phyloP scores from a whole-genome alignment of 495 filamentous ascomycete species.

The Glonium stellatum region DNA sequence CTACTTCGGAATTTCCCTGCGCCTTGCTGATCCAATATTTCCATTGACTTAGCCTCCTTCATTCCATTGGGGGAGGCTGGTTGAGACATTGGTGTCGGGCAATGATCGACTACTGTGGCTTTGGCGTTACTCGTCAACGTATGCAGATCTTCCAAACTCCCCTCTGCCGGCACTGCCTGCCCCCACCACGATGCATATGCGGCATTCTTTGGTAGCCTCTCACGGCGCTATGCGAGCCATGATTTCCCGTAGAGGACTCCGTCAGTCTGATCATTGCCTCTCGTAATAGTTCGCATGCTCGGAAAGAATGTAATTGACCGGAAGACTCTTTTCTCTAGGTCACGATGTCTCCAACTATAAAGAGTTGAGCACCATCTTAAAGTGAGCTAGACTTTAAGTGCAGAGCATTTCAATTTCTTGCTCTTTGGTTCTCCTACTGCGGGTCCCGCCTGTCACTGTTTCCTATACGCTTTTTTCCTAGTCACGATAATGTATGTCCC shows the following conservation, averaged over 20 bases:
- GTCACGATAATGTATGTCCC: not conserved
- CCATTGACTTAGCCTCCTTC: too few relatives aligned
- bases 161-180: not conserved
- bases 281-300: too few relatives aligned
- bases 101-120: too few relatives aligned
- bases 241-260: not conserved
- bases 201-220: not conserved
- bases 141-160: not conserved
- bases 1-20: too few relatives aligned
- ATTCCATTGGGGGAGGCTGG: too few relatives aligned
- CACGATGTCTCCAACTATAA: not conserved
- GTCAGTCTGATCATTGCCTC: not conserved
- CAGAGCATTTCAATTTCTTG: too few relatives aligned
- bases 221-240: not conserved
- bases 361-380: too few relatives aligned
- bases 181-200: not conserved
- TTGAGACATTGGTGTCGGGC: too few relatives aligned
- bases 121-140: not conserved
- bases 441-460: too few relatives aligned
- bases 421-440: not conserved
- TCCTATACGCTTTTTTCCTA: slow-evolving; percentile 9
- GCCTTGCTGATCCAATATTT: too few relatives aligned
- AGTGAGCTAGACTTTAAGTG: too few relatives aligned
- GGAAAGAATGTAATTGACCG: too few relatives aligned
- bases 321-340: not conserved